Evolutionary conservation across 495 filamentous ascomycete species (phyloP), one percentile per base, ranked within the genome.

Genomic region (Xylaria grammica): DNA sequence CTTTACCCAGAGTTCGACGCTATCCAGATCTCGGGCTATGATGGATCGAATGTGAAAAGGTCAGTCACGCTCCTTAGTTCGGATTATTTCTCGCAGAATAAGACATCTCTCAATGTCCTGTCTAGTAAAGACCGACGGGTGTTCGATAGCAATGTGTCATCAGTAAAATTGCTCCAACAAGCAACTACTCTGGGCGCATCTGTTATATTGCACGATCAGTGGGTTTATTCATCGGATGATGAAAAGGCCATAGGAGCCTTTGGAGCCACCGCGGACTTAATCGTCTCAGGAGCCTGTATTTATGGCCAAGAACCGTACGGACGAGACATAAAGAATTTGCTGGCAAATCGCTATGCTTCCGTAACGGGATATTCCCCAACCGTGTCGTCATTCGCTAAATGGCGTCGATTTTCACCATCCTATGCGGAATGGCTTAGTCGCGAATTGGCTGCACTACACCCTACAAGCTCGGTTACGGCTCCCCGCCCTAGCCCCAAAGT

Each of bases 161-260:
- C 13, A 27, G 29, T 50, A 19, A 10, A 50, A n/a, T 44, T 0
- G 3, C 42, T 60, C 10, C 7, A n/a, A 5, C 56, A 60, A 27
- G 56, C 17, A 22, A 48, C 42, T 3, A 49, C 40, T 10, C 1
- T 60, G 11, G 42, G 17, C 6, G 4, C 32, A 1, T 49, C 32
- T 1, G 10, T 49, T n/a, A n/a, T 38, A 17, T 38, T 48, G 30
- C 57, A 60, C 8, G 57, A 60, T 9, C 44, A 60, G 36, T 49
- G 22, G 40, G 4, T 50, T 4, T 50, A 30, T 38, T 36, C 29
- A n/a, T 22, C 42, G 34, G 36, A 44, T 9, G 24, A 36, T 36
- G 9, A 8, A 13, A 29, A 44, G 19, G 13, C 36, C 4, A 6
- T 45, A 15, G 54, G 22, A 8, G 11, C 15, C 42, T 60, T 60